Percentiles rank a stretch among this genome's conserved stretches.
phyloP scores from a whole-genome alignment of 73 alveolate genomes.

The Paramecium octaurelia region DNA sequence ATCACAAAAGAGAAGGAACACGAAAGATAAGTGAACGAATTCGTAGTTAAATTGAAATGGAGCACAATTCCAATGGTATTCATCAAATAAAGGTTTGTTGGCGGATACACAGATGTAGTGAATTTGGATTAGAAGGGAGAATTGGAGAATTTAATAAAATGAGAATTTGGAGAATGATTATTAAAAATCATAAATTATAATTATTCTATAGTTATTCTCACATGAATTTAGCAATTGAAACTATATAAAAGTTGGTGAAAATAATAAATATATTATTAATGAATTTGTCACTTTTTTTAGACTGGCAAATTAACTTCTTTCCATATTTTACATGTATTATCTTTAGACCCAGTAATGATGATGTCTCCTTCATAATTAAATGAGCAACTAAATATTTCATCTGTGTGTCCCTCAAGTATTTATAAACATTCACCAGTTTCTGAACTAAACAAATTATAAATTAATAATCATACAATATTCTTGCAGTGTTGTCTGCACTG shows the following conservation, averaged over 20 bases:
- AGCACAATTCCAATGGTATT: constrained; percentile 24
- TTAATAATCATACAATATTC: constrained; percentile 82
- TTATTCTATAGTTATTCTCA: neutral
- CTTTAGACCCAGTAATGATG: constrained; percentile 97
- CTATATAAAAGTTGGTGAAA: neutral
- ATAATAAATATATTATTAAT: neutral
- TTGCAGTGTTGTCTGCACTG: constrained; percentile 94
- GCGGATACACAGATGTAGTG: constrained; percentile 11
- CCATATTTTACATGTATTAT: constrained; percentile 98
- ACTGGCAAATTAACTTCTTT: constrained; percentile 64
- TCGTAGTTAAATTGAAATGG: neutral
- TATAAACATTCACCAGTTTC: constrained; percentile 98
- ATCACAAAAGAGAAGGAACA: neutral
- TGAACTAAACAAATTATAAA: constrained; percentile 38
- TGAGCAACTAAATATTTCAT: constrained; percentile 99
- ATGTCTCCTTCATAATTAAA: constrained; percentile 99
- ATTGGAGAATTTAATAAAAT: neutral
- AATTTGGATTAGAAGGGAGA: neutral
- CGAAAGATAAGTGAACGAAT: neutral
- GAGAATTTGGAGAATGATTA: neutral
- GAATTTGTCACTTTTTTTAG: neutral
- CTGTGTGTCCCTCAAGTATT: constrained; percentile 99
- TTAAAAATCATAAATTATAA: neutral
- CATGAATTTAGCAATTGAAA: neutral
- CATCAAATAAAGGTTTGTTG: neutral